Evolutionary conservation across 2,329 filamentous ascomycete species (phyloP).

Genomic region (Fusarium pininemorale): DNA sequence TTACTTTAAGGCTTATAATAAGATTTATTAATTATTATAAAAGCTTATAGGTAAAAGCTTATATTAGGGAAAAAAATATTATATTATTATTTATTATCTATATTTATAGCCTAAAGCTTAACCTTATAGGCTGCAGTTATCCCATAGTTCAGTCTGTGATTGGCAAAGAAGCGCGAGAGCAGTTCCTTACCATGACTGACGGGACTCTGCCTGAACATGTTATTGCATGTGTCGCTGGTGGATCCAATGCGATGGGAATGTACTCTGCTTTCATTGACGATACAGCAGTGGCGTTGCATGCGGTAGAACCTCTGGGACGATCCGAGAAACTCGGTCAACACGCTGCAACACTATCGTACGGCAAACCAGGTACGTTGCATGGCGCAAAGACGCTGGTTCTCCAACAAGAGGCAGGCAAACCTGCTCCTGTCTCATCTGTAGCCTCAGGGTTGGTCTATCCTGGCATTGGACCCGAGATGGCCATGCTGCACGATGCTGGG

Average conservation of each 20-base stretch:
- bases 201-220: not conserved
- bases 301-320: not conserved
- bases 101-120: no score
- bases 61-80: no score
- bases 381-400: conserved; percentile 9
- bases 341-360: conserved; percentile 4
- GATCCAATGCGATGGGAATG: conserved; percentile 3
- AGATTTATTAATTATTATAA: no score
- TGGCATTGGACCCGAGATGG: not conserved
- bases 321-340: not conserved
- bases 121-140: no score
- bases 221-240: conserved; percentile 8
- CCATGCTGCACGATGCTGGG: not conserved
- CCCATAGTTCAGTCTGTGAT: conserved; percentile 20
- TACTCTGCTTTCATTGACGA: conserved; percentile 5
- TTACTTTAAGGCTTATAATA: no score
- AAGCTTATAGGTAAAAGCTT: no score
- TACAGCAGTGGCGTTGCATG: not conserved
- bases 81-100: no score
- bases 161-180: not conserved
- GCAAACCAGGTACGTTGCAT: not conserved
- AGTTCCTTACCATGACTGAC: not conserved
- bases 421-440: not conserved
- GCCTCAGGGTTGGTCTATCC: conserved; percentile 4
- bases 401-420: not conserved